These are phyloP conservation scores for Ceraceosorus bombacis DNA, from an alignment of 1,284 basidiomycete species.

Conservation along the genomic window DNA sequence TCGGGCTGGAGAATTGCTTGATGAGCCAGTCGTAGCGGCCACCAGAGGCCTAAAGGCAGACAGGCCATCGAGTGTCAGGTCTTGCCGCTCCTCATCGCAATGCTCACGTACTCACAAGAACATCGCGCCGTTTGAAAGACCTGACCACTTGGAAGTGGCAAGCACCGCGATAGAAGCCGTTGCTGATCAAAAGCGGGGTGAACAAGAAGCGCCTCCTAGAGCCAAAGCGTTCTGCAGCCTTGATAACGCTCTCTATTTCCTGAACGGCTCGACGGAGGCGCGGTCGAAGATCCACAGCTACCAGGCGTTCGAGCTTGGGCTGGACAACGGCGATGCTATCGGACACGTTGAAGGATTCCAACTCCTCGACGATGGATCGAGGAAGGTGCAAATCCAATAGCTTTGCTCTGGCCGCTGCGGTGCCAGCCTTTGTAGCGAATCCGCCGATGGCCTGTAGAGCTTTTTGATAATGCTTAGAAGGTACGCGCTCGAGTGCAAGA, in stretches of 20 bases:
- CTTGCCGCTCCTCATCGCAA: no score
- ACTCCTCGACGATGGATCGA: constrained; percentile 40
- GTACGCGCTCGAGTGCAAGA: constrained; percentile 39
- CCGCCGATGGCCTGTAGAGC: constrained; percentile 1
- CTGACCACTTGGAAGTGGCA: constrained; percentile 67
- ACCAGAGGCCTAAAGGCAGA: constrained; percentile 54
- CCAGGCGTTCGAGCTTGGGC: constrained; percentile 23
- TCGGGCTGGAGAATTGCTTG: constrained; percentile 57
- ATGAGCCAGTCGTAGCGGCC: constrained; percentile 74
- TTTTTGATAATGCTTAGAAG: constrained; percentile 17
- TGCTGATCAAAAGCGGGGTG: constrained; percentile 61
- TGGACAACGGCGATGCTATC: constrained; percentile 33
- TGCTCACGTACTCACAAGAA: constrained; percentile 50
- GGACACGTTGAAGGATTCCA: constrained; percentile 23
- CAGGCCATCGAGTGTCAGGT: neutral
- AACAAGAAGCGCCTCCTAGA: constrained; percentile 60
- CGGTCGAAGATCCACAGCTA: constrained; percentile 28
- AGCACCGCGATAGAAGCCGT: constrained; percentile 64
- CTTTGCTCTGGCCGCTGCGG: constrained; percentile 18
- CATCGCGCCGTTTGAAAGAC: constrained; percentile 59
- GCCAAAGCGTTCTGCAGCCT: constrained; percentile 60
- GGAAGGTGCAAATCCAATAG: constrained; percentile 29
- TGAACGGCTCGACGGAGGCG: constrained; percentile 48
- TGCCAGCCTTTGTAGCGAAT: neutral
- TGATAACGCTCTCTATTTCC: constrained; percentile 62